Evolutionary conservation across 768 basidiomycete species (phyloP).

Genomic region (Pilatotrama ljubarskyi): DNA sequence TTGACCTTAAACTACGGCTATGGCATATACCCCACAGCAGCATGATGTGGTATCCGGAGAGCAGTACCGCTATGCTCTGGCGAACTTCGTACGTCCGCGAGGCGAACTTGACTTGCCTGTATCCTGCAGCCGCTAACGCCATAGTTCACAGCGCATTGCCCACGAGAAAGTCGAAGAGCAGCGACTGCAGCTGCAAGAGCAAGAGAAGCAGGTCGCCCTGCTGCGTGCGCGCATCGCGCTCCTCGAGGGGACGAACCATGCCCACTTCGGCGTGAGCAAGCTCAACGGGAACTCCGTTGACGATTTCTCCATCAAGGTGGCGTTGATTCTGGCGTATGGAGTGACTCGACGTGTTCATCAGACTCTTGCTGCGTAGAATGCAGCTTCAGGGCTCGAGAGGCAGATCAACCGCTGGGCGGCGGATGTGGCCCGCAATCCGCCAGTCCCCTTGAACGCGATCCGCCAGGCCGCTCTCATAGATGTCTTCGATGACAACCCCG

Average conservation of each 20-base stretch:
- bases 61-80: slow-evolving; percentile 80
- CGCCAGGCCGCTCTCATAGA: slow-evolving; percentile 62
- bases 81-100: slow-evolving; percentile 57
- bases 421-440: slow-evolving; percentile 62
- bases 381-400: slow-evolving; percentile 79
- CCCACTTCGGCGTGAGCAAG: slow-evolving; percentile 33
- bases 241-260: slow-evolving; percentile 64
- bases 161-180: slow-evolving; percentile 90
- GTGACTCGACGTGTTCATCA: neutral
- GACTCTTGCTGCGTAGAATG: slow-evolving; percentile 49
- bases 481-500: slow-evolving; percentile 51
- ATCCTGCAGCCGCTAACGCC: neutral
- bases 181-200: slow-evolving; percentile 74
- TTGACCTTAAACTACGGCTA: neutral
- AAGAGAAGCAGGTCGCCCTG: slow-evolving; percentile 78
- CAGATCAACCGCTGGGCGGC: slow-evolving; percentile 88
- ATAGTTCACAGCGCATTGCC: slow-evolving; percentile 62
- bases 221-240: slow-evolving; percentile 69
- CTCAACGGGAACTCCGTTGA: slow-evolving; percentile 70
- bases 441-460: slow-evolving; percentile 50
- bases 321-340: slow-evolving; percentile 18
- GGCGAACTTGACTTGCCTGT: neutral
- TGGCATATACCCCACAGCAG: slow-evolving; percentile 20
- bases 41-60: slow-evolving; percentile 47
- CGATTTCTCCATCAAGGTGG: slow-evolving; percentile 85